A percentile compares a stretch with the other conserved stretches of the same genome.
Conservation (phyloP, 2,329 filamentous ascomycete genomes). For the Allantophomopsis lycopodina region DNA sequence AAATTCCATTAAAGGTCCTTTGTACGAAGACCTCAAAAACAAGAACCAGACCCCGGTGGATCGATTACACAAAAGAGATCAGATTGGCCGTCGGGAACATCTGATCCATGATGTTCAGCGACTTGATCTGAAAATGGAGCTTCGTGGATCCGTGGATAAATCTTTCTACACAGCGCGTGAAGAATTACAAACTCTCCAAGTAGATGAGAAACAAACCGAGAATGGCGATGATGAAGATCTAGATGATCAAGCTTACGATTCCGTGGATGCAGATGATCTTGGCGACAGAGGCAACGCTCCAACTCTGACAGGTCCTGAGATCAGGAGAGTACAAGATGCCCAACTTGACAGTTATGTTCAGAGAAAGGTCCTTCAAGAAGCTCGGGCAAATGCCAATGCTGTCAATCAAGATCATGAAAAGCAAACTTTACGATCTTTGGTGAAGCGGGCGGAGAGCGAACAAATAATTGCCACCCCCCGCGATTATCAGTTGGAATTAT, state of each 20-base stretch:
- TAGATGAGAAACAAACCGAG: background rate
- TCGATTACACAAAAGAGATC: no score
- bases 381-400: conserved; percentile 10
- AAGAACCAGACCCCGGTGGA: no score
- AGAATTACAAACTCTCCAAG: no score
- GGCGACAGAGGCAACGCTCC: background rate
- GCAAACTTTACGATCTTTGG: conserved; percentile 16
- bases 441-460: conserved; percentile 17
- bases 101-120: no score
- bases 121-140: no score
- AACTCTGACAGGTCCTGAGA: conserved; percentile 26
- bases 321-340: conserved; percentile 33
- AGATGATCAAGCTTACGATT: conserved; percentile 1
- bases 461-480: conserved; percentile 64
- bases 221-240: background rate
- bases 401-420: conserved; percentile 9
- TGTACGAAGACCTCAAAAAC: no score
- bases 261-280: conserved; percentile 5
- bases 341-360: conserved; percentile 32
- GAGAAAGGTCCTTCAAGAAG: conserved; percentile 9
- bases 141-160: no score
- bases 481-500: conserved; percentile 87
- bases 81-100: no score
- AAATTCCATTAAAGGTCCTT: no score
- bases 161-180: no score